phyloP scores from a whole-genome alignment of 257 asterid genomes.

The Solanum chilense region DNA sequence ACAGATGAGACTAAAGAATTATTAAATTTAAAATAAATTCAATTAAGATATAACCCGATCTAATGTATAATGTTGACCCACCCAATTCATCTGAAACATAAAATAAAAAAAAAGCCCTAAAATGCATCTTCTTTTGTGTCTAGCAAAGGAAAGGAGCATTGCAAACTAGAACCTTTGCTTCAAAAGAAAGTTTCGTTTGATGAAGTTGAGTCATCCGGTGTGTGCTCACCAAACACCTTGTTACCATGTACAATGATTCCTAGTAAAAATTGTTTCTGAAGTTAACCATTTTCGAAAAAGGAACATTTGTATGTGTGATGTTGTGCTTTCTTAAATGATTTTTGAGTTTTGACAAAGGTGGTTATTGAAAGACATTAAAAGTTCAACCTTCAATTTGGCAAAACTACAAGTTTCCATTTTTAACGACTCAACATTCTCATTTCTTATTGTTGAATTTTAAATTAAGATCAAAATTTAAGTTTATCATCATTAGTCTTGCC shows the following conservation, averaged over 20 bases:
- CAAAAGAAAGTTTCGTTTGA: background rate
- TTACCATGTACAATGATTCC: background rate
- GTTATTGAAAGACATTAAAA: background rate
- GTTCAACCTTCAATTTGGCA: background rate
- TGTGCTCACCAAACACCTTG: background rate
- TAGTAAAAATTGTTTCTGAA: background rate
- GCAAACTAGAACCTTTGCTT: background rate
- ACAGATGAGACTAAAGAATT: too few relatives aligned
- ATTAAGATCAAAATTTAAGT: too few relatives aligned
- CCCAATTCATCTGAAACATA: background rate
- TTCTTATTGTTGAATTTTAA: too few relatives aligned
- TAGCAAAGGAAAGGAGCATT: background rate
- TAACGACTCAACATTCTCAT: too few relatives aligned
- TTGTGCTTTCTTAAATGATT: background rate
- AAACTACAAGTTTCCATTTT: background rate
- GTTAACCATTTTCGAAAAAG: background rate
- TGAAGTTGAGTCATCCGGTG: background rate
- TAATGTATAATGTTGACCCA: background rate
- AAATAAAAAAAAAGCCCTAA: background rate
- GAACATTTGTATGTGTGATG: background rate
- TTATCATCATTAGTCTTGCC: too few relatives aligned
- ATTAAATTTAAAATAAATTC: too few relatives aligned
- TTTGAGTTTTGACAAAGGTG: background rate
- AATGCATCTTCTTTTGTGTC: background rate
- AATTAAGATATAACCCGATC: too few relatives aligned